Conservation (phyloP, 2,329 filamentous ascomycete species). For the Colletotrichum gigasporum region DNA sequence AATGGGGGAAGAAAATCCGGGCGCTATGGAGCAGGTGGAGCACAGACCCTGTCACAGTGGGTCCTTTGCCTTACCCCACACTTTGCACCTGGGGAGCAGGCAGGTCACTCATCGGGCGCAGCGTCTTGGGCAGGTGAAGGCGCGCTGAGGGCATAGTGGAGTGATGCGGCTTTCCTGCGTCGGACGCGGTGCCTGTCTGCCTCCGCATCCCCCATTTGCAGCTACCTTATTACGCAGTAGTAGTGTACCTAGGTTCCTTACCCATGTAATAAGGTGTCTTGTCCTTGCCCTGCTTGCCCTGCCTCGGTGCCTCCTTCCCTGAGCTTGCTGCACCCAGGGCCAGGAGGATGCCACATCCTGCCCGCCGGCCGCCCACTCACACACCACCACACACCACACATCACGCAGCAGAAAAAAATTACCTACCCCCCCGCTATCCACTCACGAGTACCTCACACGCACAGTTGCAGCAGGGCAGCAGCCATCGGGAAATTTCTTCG, state of each 20-base stretch:
- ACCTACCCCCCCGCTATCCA: background rate
- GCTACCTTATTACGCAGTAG: background rate
- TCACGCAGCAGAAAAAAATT: background rate
- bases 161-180: too few species aligned
- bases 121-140: too few species aligned
- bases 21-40: conserved; percentile 3
- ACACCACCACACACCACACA: background rate
- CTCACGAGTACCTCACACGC: background rate
- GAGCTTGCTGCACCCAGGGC: background rate
- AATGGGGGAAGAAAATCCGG: conserved; percentile 27
- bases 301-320: background rate
- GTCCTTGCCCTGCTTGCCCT: background rate
- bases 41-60: conserved; percentile 6
- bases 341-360: background rate
- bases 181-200: conserved; percentile 4
- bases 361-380: background rate
- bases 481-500: conserved; percentile 19
- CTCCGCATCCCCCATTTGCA: conserved; percentile 1
- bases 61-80: conserved; percentile 21
- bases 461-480: background rate
- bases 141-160: too few species aligned
- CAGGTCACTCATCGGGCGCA: too few species aligned
- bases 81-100: conserved; percentile 13
- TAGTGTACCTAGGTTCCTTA: background rate
- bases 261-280: background rate